Conservation (phyloP, 371 early-diverging fungal genomes). For the Mucor lusitanicus region DNA sequence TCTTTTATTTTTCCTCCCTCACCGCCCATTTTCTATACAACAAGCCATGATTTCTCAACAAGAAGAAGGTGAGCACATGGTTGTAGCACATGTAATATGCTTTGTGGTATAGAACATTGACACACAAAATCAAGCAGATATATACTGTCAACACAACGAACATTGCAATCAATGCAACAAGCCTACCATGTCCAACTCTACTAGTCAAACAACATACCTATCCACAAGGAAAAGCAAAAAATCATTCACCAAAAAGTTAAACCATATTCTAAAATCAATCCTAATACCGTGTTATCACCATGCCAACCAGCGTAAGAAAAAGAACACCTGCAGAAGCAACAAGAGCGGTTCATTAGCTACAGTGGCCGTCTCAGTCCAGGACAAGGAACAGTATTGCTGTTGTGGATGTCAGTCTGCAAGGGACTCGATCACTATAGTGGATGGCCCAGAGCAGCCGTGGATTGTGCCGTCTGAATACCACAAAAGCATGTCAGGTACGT, state of each 20-base stretch:
- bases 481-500: constrained; percentile 1
- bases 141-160: not conserved
- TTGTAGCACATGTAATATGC: not conserved
- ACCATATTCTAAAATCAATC: not conserved
- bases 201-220: not conserved
- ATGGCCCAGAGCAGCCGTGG: constrained; percentile 5
- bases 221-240: not conserved
- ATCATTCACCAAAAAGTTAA: not conserved
- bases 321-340: not conserved
- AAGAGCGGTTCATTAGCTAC: not conserved
- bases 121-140: not conserved
- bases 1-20: not conserved
- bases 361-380: not conserved
- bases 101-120: not conserved
- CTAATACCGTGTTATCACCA: not conserved
- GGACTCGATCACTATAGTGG: constrained; percentile 2
- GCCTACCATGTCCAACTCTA: not conserved
- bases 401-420: not conserved
- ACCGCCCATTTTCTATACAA: not conserved
- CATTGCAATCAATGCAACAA: not conserved
- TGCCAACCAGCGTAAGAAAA: not conserved
- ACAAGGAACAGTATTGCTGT: not conserved
- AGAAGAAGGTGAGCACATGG: not conserved
- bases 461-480: constrained; percentile 13
- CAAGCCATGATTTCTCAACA: not conserved